Conservation (phyloP, 352 stramenopile species). For the Elongisporangium prolatum region DNA sequence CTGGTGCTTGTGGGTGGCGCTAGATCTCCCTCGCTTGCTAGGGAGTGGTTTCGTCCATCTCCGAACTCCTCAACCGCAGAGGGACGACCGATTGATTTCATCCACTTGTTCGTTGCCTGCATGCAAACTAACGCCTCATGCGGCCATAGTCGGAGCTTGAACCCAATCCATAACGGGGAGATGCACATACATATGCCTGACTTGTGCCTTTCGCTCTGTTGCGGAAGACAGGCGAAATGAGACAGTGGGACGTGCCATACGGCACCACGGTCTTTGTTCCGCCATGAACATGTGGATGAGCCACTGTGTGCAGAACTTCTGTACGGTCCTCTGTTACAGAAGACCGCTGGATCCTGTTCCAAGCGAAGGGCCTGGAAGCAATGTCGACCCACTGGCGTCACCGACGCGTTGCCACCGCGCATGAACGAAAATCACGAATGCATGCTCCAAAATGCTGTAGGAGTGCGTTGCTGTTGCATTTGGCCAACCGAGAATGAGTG, state of each 20-base stretch:
- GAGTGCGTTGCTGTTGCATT: too few species aligned
- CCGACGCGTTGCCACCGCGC: too few species aligned
- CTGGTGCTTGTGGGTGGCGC: background rate
- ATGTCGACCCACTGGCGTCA: background rate
- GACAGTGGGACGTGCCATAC: background rate
- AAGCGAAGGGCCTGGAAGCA: background rate
- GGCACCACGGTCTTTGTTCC: background rate
- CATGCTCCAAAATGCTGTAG: background rate
- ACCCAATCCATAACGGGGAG: background rate
- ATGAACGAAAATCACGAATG: background rate
- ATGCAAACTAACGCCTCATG: background rate
- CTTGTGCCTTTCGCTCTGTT: background rate
- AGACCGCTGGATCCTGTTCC: background rate
- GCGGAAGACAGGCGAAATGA: background rate
- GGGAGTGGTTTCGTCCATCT: background rate
- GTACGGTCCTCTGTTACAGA: too few species aligned
- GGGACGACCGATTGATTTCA: background rate
- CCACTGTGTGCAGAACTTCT: too few species aligned
- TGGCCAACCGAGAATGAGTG: too few species aligned
- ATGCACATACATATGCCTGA: background rate
- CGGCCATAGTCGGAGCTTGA: background rate
- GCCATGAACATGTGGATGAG: background rate
- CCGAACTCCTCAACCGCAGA: background rate
- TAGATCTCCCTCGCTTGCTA: background rate
- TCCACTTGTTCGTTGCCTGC: background rate